Evolutionary conservation across 352 stramenopile genomes (phyloP).

Genomic region (Phytophthora hybrid): DNA sequence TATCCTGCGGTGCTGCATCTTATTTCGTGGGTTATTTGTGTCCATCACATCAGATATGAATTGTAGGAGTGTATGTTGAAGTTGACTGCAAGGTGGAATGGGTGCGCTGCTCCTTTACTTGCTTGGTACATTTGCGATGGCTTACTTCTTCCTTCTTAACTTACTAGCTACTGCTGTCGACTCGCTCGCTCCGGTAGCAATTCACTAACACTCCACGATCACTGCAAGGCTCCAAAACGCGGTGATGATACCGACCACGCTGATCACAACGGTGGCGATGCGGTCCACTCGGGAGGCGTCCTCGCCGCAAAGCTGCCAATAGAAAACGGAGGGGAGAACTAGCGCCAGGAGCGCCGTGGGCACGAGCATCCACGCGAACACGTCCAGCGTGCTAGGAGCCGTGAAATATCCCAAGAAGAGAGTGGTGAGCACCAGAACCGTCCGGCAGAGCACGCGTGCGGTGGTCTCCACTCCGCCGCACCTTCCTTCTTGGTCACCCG

Average conservation of each 20-base stretch:
- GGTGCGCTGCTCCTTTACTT: background rate
- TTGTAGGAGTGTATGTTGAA: constrained; percentile 13
- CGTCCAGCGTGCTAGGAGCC: constrained; percentile 58
- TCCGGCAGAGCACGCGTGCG: constrained; percentile 60
- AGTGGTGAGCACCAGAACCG: constrained; percentile 58
- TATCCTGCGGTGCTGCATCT: constrained; percentile 6
- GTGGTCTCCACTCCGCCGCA: constrained; percentile 40
- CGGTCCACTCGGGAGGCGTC: constrained; percentile 59
- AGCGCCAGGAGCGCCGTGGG: constrained; percentile 66
- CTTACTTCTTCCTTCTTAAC: constrained; percentile 20
- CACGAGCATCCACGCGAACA: constrained; percentile 75
- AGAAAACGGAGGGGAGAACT: constrained; percentile 74
- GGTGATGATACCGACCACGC: constrained; percentile 57
- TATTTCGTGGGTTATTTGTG: background rate
- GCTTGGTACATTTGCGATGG: constrained; percentile 10
- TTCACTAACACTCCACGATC: constrained; percentile 46
- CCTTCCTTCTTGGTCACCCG: constrained; percentile 24
- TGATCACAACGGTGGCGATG: constrained; percentile 49
- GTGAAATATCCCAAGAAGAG: constrained; percentile 63
- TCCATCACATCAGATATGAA: constrained; percentile 7
- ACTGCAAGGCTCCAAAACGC: constrained; percentile 59
- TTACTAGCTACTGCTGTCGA: constrained; percentile 14
- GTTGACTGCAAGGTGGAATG: background rate
- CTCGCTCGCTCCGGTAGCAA: constrained; percentile 1
- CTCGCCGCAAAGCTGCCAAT: constrained; percentile 75